A percentile compares a stretch with the other conserved stretches of the same genome.
These are phyloP conservation scores for Mycosphaerella sp. DNA, from an alignment of 2,329 filamentous ascomycete genomes.

Conservation along the genomic window DNA sequence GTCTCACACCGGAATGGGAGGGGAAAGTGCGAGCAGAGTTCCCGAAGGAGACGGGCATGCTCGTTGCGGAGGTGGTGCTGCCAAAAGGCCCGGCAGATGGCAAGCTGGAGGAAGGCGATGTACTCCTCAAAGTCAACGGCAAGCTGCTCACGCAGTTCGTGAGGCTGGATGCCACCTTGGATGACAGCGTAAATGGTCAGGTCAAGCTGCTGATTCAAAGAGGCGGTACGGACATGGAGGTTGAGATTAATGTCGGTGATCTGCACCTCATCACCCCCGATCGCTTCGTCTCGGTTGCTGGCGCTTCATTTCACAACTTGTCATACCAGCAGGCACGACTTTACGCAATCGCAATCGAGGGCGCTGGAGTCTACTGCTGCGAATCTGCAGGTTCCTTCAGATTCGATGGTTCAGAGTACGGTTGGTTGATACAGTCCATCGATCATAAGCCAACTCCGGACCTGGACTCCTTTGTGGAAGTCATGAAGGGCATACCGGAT, in stretches of 20 bases:
- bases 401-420: constrained; percentile 82
- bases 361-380: constrained; percentile 78
- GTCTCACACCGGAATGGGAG: constrained; percentile 80
- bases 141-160: constrained; percentile 92
- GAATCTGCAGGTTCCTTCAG: constrained; percentile 93
- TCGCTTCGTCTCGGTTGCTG: constrained; percentile 88
- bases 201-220: constrained; percentile 79
- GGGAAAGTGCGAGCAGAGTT: constrained; percentile 74
- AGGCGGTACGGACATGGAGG: constrained; percentile 78
- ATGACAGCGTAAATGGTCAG: constrained; percentile 74
- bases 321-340: constrained; percentile 97
- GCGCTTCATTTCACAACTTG: constrained; percentile 88
- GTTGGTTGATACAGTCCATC: constrained; percentile 88
- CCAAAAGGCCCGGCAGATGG: constrained; percentile 80
- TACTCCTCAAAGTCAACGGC: constrained; percentile 87
- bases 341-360: constrained; percentile 81
- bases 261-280: constrained; percentile 93
- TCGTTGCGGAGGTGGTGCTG: constrained; percentile 91
- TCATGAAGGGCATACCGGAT: constrained; percentile 80
- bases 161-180: constrained; percentile 81
- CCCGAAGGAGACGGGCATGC: constrained; percentile 91
- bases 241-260: constrained; percentile 79
- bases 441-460: constrained; percentile 89
- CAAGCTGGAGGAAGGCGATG: constrained; percentile 89
- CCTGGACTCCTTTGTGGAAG: constrained; percentile 80